Evolutionary conservation across 2,329 filamentous ascomycete genomes (phyloP), one percentile per base, ranked within the genome.

Genomic region (Sphaerulina vaccinii): DNA sequence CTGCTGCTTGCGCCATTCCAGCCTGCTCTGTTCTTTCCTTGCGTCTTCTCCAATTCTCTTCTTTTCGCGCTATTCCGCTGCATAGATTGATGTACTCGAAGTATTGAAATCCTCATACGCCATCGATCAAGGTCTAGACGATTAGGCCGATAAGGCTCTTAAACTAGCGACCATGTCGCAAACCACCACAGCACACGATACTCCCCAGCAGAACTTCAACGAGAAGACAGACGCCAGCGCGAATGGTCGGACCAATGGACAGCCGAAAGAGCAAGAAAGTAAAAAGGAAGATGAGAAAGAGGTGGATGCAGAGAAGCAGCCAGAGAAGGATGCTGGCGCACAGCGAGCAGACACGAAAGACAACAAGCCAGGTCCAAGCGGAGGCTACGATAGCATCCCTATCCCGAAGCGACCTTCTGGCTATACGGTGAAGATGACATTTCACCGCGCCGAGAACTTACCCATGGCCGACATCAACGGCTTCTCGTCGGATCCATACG

Each of bases 341-440:
- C 48, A 49, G 19, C 37, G 49, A 10, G 35, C 39, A 22, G 42
- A 54, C 33, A 37, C 41, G 2, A 47, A 55, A 38, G 48, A 59
- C 11, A 52, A 52, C 32, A 59, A 61, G 37, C 45, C 55, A 15
- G 49, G 50, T 5, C 88, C 88, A 0, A 80, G 85, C 0, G 90
- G 90, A 23, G 90, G 90, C 27, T 93, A 83, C 68, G 90, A 95
- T 70, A 70, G 75, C 29, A 95, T 89, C 0, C 88, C 90, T 1
- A 76, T 96, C 7, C 88, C 89, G 0, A 72, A 80, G 62, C 84
- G 83, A 3, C 84, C 86, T 7, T 44, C 54, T 19, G 90, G 91
- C 21, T 96, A 87, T 72, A 96, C 89, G 0, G 68, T 96, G 58
- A 87, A 85, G 67, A 86, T 97, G 72, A 90, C 84, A 44, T 89